phyloP scores from a whole-genome alignment of 108 stramenopile genomes.

The Cyclotella distinguenda region DNA sequence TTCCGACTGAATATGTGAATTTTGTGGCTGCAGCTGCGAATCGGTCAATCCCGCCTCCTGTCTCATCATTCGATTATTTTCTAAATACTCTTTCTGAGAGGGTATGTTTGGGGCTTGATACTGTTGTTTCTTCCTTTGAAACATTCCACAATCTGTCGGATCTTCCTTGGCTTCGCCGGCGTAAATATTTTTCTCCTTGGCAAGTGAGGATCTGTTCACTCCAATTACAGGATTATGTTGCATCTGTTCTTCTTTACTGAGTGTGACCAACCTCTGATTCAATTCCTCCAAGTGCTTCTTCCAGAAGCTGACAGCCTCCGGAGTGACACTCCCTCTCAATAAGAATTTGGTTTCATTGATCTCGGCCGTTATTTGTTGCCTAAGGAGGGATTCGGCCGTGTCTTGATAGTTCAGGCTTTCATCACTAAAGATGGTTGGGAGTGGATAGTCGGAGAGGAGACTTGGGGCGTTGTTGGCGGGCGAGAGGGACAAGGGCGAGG shows the following conservation, averaged over 20 bases:
- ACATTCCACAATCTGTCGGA: background rate
- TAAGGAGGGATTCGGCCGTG: conserved; percentile 51
- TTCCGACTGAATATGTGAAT: background rate
- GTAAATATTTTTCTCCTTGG: too few species aligned
- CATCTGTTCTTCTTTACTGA: conserved; percentile 26
- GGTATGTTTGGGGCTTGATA: conserved; percentile 3
- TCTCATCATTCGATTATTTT: conserved; percentile 9
- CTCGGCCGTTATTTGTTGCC: conserved; percentile 72
- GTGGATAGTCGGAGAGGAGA: background rate
- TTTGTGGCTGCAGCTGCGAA: background rate
- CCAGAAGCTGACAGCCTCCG: conserved; percentile 77
- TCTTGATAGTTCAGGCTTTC: background rate
- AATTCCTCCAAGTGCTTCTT: conserved; percentile 71
- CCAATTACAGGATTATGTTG: too few species aligned
- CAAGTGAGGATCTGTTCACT: too few species aligned
- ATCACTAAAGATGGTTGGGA: background rate
- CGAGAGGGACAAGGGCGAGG: conserved; percentile 12
- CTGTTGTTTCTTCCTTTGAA: conserved; percentile 6
- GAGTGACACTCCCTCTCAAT: conserved; percentile 68
- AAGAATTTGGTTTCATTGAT: conserved; percentile 68
- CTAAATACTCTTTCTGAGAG: conserved; percentile 10
- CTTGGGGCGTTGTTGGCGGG: background rate
- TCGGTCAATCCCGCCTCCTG: conserved; percentile 7
- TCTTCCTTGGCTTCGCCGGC: background rate
- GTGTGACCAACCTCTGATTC: conserved; percentile 51